Base-by-base conservation (phyloP, 257 asterid species). In the Solanum medicagineum region DNA sequence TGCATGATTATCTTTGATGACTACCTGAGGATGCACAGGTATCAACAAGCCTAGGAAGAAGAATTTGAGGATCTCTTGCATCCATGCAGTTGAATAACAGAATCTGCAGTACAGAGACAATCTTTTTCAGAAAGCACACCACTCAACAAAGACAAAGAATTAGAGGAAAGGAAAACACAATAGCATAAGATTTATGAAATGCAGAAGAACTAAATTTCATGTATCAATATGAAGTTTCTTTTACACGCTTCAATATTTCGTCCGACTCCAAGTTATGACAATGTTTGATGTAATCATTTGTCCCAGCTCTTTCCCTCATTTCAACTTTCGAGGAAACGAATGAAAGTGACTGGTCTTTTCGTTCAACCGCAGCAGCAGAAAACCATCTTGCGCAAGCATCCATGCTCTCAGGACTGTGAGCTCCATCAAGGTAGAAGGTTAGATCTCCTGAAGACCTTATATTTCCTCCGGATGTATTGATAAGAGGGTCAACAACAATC, bases 371-470 rank as follows among this genome's bases (percentile, higher is more conserved):
- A 83, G 91, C 93, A 80, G 91, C 86, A 49, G 97, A 92, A 87
- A 91, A 95, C 99, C 99, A 95, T 86, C 86, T 92, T 53, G 97
- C 98, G 22, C 99, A 95, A 63, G 97, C 98, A 87, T 95, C 97
- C 93, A 94, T 92, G 91, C 98, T 95, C 88, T 95, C 98, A 69
- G 98, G 98, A 89, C 98, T 95, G 87, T 95, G 99, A 86, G 99
- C 99, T 87, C 99, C 99, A 84, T 95, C 99, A 65, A 94, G 89
- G 89, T 92, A 94, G 90, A 94, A 95, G 84, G 89, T 80, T 85
- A 95, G 84, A 85, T 91, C 97, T 60, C 97, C 98, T 10, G 91
- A 86, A 85, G 91, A 36, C 85, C 79, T 85, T 63, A 80, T 88
- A 53, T 62, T 85, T 68, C 49, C 87, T 79, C 74, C 89, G 81